Conservation (phyloP, 805 yeast species). For the Kluyveromyces siamensis region DNA sequence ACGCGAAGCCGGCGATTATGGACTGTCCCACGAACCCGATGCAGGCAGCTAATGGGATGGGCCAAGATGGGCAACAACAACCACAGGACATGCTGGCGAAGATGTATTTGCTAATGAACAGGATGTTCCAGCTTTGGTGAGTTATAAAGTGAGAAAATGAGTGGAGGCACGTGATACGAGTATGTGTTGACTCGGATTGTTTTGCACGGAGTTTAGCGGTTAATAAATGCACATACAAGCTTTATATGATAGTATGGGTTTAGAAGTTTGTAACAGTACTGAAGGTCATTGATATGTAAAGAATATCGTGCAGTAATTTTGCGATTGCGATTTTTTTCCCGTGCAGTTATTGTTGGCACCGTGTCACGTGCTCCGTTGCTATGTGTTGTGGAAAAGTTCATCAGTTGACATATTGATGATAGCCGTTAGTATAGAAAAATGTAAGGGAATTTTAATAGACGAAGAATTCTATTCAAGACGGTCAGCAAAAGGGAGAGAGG, state of each 20-base stretch:
- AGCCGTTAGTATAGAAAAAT: no score
- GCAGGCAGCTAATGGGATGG: background rate
- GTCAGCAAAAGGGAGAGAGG: no score
- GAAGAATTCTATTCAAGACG: no score
- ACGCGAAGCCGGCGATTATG: slow-evolving; percentile 21
- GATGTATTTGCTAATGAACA: slow-evolving; percentile 22
- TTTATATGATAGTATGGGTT: background rate
- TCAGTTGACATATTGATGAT: no score
- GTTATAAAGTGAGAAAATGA: background rate
- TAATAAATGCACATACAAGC: background rate
- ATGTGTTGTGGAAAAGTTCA: no score
- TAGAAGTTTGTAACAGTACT: background rate
- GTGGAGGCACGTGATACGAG: background rate
- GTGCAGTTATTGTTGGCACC: no score
- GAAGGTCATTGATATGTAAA: no score
- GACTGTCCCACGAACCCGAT: slow-evolving; percentile 18
- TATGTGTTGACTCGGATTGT: background rate
- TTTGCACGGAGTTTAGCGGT: background rate
- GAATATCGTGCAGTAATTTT: no score
- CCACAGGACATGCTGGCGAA: slow-evolving; percentile 24
- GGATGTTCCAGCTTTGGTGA: slow-evolving; percentile 29
- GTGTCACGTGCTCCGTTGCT: no score
- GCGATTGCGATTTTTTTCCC: no score
- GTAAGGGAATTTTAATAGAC: no score
- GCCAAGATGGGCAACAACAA: slow-evolving; percentile 8